phyloP scores from a whole-genome alignment of 768 basidiomycete genomes.

The Russula ochroleuca region DNA sequence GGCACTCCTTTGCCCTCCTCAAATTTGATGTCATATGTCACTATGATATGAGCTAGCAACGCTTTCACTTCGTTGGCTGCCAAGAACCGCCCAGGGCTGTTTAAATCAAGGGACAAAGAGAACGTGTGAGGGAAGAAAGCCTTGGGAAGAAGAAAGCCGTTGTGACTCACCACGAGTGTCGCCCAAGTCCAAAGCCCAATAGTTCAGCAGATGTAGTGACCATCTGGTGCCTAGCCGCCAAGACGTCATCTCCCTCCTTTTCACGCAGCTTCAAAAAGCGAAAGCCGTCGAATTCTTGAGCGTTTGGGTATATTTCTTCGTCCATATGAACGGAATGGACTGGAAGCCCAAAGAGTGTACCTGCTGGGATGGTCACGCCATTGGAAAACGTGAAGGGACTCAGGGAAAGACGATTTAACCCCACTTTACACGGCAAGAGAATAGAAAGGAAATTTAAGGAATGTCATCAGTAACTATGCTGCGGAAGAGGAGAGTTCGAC shows the following conservation, averaged over 20 bases:
- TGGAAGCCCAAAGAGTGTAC: slow-evolving; percentile 33
- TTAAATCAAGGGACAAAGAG: too few relatives aligned
- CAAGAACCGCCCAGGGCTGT: slow-evolving; percentile 32
- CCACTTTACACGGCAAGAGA: slow-evolving; percentile 24
- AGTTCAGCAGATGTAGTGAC: slow-evolving; percentile 33
- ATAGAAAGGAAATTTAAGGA: background rate
- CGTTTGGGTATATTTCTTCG: slow-evolving; percentile 28
- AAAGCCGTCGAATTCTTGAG: slow-evolving; percentile 40
- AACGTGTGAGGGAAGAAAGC: background rate
- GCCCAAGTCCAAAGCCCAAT: slow-evolving; percentile 32
- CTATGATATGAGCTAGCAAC: slow-evolving; percentile 30
- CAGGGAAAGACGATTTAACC: slow-evolving; percentile 28
- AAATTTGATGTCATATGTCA: slow-evolving; percentile 30
- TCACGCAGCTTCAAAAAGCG: slow-evolving; percentile 39
- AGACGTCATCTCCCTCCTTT: slow-evolving; percentile 31
- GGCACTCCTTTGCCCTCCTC: slow-evolving; percentile 26
- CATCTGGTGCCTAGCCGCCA: slow-evolving; percentile 34
- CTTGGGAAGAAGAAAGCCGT: too few relatives aligned
- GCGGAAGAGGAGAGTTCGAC: background rate
- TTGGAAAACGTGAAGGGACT: slow-evolving; percentile 37
- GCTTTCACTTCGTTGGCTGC: slow-evolving; percentile 30
- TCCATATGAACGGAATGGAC: slow-evolving; percentile 33
- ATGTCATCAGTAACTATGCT: background rate
- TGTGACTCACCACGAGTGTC: slow-evolving; percentile 32
- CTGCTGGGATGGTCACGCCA: slow-evolving; percentile 38